Evolutionary conservation across 2,329 filamentous ascomycete species (phyloP).

Genomic region (Aspergillus oerlinghausenensis): DNA sequence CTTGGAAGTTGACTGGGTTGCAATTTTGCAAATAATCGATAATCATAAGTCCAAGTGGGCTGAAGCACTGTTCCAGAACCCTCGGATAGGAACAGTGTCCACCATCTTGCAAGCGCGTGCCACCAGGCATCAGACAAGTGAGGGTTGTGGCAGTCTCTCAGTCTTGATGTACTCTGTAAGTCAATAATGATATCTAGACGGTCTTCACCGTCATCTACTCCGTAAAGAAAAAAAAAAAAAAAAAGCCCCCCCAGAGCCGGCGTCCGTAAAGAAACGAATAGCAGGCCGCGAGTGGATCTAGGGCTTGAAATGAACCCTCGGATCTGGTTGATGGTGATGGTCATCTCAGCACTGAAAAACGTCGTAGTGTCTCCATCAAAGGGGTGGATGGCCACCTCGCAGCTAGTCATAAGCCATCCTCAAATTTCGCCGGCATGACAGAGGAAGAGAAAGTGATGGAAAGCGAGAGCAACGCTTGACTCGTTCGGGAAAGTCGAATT

Average conservation of each 20-base stretch:
- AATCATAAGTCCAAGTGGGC: not conserved
- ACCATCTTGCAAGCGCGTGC: not conserved
- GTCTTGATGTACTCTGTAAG: not conserved
- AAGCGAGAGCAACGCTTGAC: not conserved
- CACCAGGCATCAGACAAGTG: too few relatives aligned
- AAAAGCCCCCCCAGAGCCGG: not conserved
- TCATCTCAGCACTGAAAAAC: not conserved
- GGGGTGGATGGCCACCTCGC: not conserved
- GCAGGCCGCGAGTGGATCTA: not conserved
- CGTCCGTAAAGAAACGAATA: not conserved
- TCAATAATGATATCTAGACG: not conserved
- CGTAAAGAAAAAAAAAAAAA: not conserved
- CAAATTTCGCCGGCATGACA: too few relatives aligned
- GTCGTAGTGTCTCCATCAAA: not conserved
- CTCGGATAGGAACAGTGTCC: not conserved
- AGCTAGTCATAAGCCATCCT: not conserved
- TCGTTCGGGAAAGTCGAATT: not conserved
- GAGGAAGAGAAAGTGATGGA: not conserved
- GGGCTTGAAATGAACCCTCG: not conserved
- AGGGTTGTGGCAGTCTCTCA: too few relatives aligned
- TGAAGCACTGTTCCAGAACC: not conserved
- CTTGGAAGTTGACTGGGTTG: not conserved
- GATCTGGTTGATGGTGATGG: not conserved
- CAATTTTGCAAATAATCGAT: not conserved
- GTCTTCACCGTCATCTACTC: not conserved